Evolutionary conservation across 2,329 filamentous ascomycete genomes (phyloP).

Genomic region (Nothomitra cinnamomea): DNA sequence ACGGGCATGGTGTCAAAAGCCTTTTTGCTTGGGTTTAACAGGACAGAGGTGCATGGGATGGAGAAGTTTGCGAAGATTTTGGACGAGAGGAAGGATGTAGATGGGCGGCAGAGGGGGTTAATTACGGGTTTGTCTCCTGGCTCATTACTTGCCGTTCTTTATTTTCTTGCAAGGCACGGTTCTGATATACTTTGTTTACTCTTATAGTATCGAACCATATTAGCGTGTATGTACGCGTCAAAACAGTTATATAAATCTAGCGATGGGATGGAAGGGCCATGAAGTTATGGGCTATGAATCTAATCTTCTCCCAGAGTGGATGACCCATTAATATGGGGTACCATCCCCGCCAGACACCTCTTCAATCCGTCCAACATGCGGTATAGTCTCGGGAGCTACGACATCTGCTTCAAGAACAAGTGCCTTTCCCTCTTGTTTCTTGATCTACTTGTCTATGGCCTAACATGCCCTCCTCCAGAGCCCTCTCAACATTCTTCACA

Average conservation of each 20-base stretch:
- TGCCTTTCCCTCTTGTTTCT: constrained; percentile 23
- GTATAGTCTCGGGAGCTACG: constrained; percentile 83
- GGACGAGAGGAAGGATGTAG: constrained; percentile 52
- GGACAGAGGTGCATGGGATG: constrained; percentile 59
- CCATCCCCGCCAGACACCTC: constrained; percentile 58
- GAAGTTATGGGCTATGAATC: not conserved
- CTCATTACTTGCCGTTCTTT: constrained; percentile 4
- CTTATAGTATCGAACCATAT: constrained; percentile 66
- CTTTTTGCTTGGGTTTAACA: constrained; percentile 61
- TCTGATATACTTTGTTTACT: constrained; percentile 3
- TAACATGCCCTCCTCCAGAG: constrained; percentile 27
- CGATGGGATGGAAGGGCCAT: not conserved
- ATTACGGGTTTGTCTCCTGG: constrained; percentile 50
- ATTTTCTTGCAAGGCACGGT: constrained; percentile 1
- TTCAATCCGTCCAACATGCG: constrained; percentile 59
- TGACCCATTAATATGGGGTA: constrained; percentile 87
- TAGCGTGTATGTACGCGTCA: constrained; percentile 55
- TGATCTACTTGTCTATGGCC: not conserved
- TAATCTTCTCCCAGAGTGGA: constrained; percentile 47
- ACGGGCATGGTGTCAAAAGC: constrained; percentile 52
- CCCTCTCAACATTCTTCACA: constrained; percentile 63
- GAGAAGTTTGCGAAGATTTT: constrained; percentile 58
- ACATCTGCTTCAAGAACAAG: constrained; percentile 87
- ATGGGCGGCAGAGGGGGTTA: constrained; percentile 54
- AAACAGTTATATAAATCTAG: not conserved